Evolutionary conservation across 140 eudicot species (phyloP), one percentile per base, ranked within the genome.

Genomic region (Bidens hawaiensis): DNA sequence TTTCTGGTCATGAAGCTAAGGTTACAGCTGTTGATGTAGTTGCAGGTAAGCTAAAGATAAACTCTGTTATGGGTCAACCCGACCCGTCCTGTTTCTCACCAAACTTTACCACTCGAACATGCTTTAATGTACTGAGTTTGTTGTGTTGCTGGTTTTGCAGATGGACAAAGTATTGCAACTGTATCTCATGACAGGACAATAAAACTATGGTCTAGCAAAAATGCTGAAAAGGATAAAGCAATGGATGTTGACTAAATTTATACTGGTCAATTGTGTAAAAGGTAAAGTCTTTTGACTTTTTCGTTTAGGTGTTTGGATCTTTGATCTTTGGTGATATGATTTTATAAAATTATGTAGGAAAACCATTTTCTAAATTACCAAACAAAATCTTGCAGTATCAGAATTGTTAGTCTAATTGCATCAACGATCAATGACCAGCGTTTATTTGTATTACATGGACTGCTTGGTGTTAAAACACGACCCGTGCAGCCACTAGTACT

Each of bases 121-220:
- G 19, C 10, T 57, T 17, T 57, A 26, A 16, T 33, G 46, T n/a
- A n/a, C 61, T 15, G 61, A 27, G 23, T 26, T 14, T 43, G 31
- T 15, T 61, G 26, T 26, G 31, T 68, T 57, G 23, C 15, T 12
- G 56, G 36, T 74, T 73, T 75, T 69, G 83, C 90, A 94, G 97
- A 94, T 83, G 99, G 95, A 45, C 94, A 88, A 59, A 69, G 52
- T 69, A 79, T 94, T 33, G 88, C 75, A 2, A 83, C 99, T 21
- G 99, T 94, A 46, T 86, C 99, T 12, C 82, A 88, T 65, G 99
- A 94, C 74, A 85, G 97, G 46, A 85, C 95, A 5, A 85, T 94
- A 72, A 94, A 94, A 58, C 70, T 85, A 14, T 88, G 97, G 96
- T 85, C 97, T 0, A 73, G 82, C 80, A 81, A 61, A 78, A 76